Base-by-base conservation (phyloP, 805 yeast species). In the Pichia kluyveri region DNA sequence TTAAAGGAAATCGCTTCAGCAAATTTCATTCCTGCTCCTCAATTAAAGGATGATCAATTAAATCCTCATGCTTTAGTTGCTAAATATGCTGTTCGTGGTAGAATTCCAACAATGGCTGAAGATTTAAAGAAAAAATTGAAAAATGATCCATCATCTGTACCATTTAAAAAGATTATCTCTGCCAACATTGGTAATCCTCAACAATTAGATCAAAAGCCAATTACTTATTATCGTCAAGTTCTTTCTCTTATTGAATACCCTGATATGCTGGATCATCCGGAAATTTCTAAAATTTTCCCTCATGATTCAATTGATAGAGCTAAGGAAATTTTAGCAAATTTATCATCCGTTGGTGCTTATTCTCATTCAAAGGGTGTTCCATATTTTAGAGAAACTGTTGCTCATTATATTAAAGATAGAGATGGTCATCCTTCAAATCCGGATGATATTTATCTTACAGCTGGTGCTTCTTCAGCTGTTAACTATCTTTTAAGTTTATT, bases 161-260 rank as follows among this genome's bases (percentile, higher is more conserved):
- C 96, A 0, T 93, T 89, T 61, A 68, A 76, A 40, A 70, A 76
- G 51, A 86, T 93, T 58, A 84, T 95, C 62, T 82, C 80, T 59
- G 93, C 96, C 54, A 93, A 93, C 63, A 93, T 93, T 53, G 99
- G 99, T 31, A 93, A 93, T 63, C 99, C 99, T 2, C 99, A 93
- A 67, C 98, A 91, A 64, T 73, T 93, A 61, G 91, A 88, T 56
- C 99, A 93, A 66, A 76, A 82, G 59, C 99, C 99, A 1, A 72
- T 93, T 57, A 86, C 96, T n/a, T 93, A 93, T 71, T 90, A 88
- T 67, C 77, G 99, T 58, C 95, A 90, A 63, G 96, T 90, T 5
- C 70, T 91, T 51, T 79, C 97, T 0, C 66, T 90, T 41, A 69
- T 91, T 56, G 96, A 93, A 68, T 84, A 86, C 63, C 98, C 99